A percentile compares a stretch with the other conserved stretches of the same genome.
Evolutionary conservation across 116 monocot species (phyloP).

Genomic region (Cymodocea nodosa): DNA sequence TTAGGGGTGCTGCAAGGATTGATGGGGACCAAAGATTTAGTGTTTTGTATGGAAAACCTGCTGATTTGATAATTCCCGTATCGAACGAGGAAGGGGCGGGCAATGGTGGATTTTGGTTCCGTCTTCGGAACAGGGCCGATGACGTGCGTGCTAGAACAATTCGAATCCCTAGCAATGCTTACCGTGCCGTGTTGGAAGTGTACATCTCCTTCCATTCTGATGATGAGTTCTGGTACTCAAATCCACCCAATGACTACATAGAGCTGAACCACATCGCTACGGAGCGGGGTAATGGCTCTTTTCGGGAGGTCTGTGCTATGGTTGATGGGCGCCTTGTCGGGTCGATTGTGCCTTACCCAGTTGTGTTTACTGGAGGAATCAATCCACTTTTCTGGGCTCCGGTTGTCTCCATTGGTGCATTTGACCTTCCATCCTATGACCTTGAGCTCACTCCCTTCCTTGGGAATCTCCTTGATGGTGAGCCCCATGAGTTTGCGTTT

Average conservation of each 20-base stretch:
- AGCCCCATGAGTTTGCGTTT: conserved; percentile 13
- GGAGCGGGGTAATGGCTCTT: conserved; percentile 23
- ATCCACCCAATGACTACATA: conserved; percentile 33
- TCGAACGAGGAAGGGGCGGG: conserved; percentile 9
- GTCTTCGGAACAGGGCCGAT: conserved; percentile 20
- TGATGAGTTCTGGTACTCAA: conserved; percentile 53
- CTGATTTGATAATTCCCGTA: conserved; percentile 43
- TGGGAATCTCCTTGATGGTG: conserved; percentile 12
- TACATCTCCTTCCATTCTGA: conserved; percentile 36
- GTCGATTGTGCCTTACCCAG: conserved; percentile 14
- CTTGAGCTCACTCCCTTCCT: conserved; percentile 33
- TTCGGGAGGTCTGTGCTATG: conserved; percentile 16
- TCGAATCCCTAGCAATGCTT: conserved; percentile 30
- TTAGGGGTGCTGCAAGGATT: background rate
- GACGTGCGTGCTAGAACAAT: conserved; percentile 10
- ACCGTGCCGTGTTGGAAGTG: conserved; percentile 43
- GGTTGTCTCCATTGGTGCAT: conserved; percentile 21
- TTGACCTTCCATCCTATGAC: conserved; percentile 32
- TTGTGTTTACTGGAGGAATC: conserved; percentile 26
- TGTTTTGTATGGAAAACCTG: conserved; percentile 20
- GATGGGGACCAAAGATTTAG: background rate
- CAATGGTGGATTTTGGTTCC: conserved; percentile 38
- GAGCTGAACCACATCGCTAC: conserved; percentile 8
- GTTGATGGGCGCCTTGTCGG: conserved; percentile 22
- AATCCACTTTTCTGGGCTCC: conserved; percentile 31